Evolutionary conservation across 2,329 filamentous ascomycete species (phyloP).

Genomic region (Boeremia lycopersici): DNA sequence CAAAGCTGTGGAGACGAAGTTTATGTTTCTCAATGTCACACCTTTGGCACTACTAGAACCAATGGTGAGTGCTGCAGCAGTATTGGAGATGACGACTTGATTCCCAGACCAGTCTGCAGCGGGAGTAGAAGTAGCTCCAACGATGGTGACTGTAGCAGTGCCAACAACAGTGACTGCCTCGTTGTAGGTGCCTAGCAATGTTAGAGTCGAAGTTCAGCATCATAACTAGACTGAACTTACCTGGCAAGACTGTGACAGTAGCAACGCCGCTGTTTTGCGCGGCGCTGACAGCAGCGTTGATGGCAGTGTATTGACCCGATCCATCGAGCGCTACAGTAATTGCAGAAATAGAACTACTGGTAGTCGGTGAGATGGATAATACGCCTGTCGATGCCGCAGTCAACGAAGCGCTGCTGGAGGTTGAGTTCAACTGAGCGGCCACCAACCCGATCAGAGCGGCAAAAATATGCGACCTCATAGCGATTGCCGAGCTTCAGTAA

Average conservation of each 20-base stretch:
- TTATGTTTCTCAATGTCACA: conserved; percentile 49
- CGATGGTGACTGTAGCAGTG: conserved; percentile 51
- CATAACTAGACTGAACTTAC: conserved; percentile 15
- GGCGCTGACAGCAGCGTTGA: conserved; percentile 52
- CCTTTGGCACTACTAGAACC: conserved; percentile 38
- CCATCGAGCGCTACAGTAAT: conserved; percentile 55
- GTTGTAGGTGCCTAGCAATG: conserved; percentile 45
- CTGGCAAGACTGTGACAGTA: conserved; percentile 53
- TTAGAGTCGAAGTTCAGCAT: background rate
- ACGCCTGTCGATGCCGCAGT: conserved; percentile 10
- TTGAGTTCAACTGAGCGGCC: conserved; percentile 20
- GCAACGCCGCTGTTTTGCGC: conserved; percentile 51
- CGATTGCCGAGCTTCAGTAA: conserved; percentile 8
- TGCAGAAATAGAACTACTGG: conserved; percentile 22
- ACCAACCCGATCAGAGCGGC: conserved; percentile 20
- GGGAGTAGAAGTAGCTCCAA: conserved; percentile 39
- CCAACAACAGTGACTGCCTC: conserved; percentile 51
- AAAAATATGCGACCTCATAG: conserved; percentile 21
- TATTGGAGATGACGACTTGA: conserved; percentile 44
- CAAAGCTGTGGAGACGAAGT: conserved; percentile 41
- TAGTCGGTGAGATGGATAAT: conserved; percentile 1
- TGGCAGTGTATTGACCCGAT: conserved; percentile 53
- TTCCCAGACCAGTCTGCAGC: conserved; percentile 46
- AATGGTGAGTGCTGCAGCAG: conserved; percentile 37
- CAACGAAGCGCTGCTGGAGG: conserved; percentile 3